Percentiles rank a stretch among this genome's conserved stretches.
These are phyloP conservation scores for Grosmannia serpens DNA, from an alignment of 2,329 filamentous ascomycete species.

Conservation along the genomic window DNA sequence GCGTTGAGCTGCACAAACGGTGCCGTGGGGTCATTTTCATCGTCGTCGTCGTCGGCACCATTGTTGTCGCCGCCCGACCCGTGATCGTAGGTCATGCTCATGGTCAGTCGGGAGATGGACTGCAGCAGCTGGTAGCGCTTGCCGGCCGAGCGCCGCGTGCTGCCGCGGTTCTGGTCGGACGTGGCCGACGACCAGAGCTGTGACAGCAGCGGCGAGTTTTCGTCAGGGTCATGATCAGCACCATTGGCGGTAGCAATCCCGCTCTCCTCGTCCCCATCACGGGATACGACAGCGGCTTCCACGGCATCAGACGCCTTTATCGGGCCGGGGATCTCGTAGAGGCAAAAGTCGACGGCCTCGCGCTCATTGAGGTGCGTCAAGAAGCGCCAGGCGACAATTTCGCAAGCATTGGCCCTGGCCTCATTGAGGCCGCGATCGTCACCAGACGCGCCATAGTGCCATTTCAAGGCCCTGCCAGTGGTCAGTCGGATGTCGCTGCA, in stretches of 20 bases:
- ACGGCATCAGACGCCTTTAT: slow-evolving; percentile 15
- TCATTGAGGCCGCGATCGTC: slow-evolving; percentile 57
- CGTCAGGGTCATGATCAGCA: background rate
- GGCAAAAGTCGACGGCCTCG: slow-evolving; percentile 62
- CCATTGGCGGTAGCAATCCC: background rate
- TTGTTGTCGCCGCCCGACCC: slow-evolving; percentile 32
- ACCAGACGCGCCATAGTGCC: slow-evolving; percentile 55
- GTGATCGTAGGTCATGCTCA: slow-evolving; percentile 30
- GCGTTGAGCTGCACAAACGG: slow-evolving; percentile 74
- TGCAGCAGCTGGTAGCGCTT: slow-evolving; percentile 38
- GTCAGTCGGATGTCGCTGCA: background rate
- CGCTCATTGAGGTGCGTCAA: slow-evolving; percentile 58
- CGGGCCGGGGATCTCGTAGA: slow-evolving; percentile 55
- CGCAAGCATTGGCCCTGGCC: slow-evolving; percentile 61
- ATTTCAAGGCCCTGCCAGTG: slow-evolving; percentile 52
- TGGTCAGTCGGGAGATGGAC: slow-evolving; percentile 44
- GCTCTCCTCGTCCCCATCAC: slow-evolving; percentile 8
- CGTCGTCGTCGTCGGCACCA: slow-evolving; percentile 30
- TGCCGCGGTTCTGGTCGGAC: background rate
- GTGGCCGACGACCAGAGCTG: slow-evolving; percentile 6
- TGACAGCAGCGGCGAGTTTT: slow-evolving; percentile 9
- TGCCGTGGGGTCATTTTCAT: slow-evolving; percentile 50
- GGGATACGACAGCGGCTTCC: background rate
- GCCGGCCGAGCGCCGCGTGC: slow-evolving; percentile 14
- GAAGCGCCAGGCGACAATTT: slow-evolving; percentile 73